Evolutionary conservation across 768 basidiomycete species (phyloP).

Genomic region (Tubosaeta sp.): DNA sequence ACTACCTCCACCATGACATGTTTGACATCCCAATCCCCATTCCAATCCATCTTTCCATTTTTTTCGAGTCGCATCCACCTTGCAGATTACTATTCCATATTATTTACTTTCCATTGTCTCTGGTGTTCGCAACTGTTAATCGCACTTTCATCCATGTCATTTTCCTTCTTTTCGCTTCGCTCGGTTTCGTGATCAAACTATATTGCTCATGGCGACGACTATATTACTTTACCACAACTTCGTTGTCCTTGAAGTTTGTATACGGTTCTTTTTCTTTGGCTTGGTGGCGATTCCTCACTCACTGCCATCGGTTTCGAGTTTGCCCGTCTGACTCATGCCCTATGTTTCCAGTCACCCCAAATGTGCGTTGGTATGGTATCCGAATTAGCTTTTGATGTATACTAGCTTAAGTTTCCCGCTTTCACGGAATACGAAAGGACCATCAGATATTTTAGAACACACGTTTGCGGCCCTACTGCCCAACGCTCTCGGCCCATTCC

Average conservation of each 20-base stretch:
- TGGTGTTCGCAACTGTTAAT: conserved; percentile 28
- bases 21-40: conserved; percentile 32
- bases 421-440: conserved; percentile 6
- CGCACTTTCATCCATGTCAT: conserved; percentile 22
- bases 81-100: conserved; percentile 26
- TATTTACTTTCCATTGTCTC: conserved; percentile 25
- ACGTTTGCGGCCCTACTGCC: conserved; percentile 6
- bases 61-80: conserved; percentile 28
- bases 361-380: conserved; percentile 19
- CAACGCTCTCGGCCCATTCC: conserved; percentile 66
- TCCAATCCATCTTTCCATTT: conserved; percentile 14
- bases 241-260: conserved; percentile 18
- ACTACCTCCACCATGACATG: conserved; percentile 31
- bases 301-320: neutral
- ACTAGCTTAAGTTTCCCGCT: conserved; percentile 11
- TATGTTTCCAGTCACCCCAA: conserved; percentile 12
- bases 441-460: neutral
- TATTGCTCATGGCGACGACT: conserved; percentile 28
- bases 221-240: conserved; percentile 29
- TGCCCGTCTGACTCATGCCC: conserved; percentile 1
- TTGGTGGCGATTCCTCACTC: neutral
- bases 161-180: conserved; percentile 11
- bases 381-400: conserved; percentile 21
- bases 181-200: conserved; percentile 23
- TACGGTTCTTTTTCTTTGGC: conserved; percentile 12